Base-by-base conservation (phyloP, 306 rosid species). In the Dryas drummondii region DNA sequence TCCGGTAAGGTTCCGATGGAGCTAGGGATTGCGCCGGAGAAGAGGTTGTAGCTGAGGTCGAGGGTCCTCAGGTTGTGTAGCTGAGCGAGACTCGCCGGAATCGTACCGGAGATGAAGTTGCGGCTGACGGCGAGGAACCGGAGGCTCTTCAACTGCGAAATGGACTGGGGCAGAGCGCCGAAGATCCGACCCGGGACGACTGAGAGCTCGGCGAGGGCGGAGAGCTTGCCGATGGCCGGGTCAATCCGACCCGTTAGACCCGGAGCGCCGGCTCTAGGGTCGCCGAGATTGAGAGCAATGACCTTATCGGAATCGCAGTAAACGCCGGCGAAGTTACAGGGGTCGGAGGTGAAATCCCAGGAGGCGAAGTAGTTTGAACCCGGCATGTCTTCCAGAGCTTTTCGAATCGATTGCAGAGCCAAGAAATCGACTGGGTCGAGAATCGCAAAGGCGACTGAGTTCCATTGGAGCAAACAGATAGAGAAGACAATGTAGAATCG, bases 331-430 rank as follows among this genome's bases (percentile, higher is more conserved):
- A 96, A 96, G 52, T 73, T 87, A 66, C 99, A 96, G 0, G 99
- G 99, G 75, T 96, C 99, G 6, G 97, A 82, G 12, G 99, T 96
- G 88, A 96, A 96, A 76, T 96, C 99, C 99, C 99, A 96, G 15
- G 98, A 85, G 0, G 94, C 67, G 52, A 96, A 89, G 79, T 90
- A 96, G 50, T 74, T 82, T 1, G 99, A 96, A 15, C 96, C 99
- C 0, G 98, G 98, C 88, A 92, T 73, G 76, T 96, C 99, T 1
- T 88, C 56, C 0, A 96, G 84, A 27, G 87, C 82, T 79, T 90
- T 96, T 3, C 88, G 83, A 73, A 92, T 87, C 1, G 98, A 89
- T 81, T 96, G 99, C 46, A 96, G 86, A 41, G 99, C 92, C 67
- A 96, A 81, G 76, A 96, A 96, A 84, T 96, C 99, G 16, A 83